Base-by-base conservation (phyloP, 2,329 filamentous ascomycete genomes). In the Malbranchea cinnamomea region DNA sequence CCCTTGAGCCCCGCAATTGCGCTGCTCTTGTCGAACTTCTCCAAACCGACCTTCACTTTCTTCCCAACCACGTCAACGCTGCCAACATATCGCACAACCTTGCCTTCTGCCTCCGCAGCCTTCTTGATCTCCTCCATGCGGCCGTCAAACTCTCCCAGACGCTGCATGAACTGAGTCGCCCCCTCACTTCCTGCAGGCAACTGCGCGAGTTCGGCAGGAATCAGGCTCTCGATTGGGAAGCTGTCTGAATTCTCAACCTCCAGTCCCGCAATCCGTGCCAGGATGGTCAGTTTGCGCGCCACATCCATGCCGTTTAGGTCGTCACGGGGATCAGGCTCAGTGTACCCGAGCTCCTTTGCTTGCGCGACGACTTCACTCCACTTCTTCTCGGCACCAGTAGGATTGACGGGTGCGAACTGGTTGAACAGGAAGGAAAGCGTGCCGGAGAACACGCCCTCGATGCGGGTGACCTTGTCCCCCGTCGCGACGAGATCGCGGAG, bases 371-470 rank as follows among this genome's bases (percentile, higher is more conserved):
- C 85, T 28, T 78, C 78, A 24, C 82, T 89, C 78, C 91, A 98
- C 48, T 77, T 74, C 30, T 81, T 82, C n/a, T n/a, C n/a, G n/a
- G n/a, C n/a, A n/a, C n/a, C n/a, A 19, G 38, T 34, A 10, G 36
- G 27, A 21, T 40, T 29, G 2, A 76, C 74, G 0, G 89, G 89
- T 28, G 85, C 83, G 54, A 95, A 98, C 13, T 74, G 85, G 66
- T 95, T 95, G 73, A 98, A 95, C 23, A 98, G 67, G 67, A 94
- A 98, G 22, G 81, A 91, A 74, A 98, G 87, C 32, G 89, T 98
- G 40, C 89, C 89, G 37, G 82, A 92, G 61, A 98, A 95, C 30
- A 98, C 85, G 41, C 89, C 89, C 60, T 95, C 87, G 43, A 98
- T 91, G 59, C 78, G 85, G 32, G 71, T 83, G 4, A 98, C 78